Base-by-base conservation (phyloP, 2,329 filamentous ascomycete genomes). In the Calonectria fujianensis region DNA sequence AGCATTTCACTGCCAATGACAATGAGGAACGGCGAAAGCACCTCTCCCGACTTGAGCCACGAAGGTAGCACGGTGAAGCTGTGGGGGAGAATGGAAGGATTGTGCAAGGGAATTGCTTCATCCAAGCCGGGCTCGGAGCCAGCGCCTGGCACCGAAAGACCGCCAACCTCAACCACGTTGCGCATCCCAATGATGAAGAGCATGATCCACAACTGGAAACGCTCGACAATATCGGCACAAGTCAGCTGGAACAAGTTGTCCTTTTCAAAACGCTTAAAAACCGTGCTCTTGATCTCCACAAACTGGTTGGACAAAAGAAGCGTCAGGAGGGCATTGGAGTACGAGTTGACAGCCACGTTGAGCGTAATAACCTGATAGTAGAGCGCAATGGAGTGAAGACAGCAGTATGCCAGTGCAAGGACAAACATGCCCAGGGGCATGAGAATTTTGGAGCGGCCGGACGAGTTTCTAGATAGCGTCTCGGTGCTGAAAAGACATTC, bases 231-330 rank as follows among this genome's bases (percentile, higher is more conserved):
- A 83, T 99, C 97, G 5, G 97, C 96, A 78, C 97, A 99, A 0
- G 96, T 98, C 18, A 99, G 89, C 84, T 99, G 97, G 83, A 99
- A 99, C 0, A 98, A 88, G 78, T 98, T 98, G 82, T 99, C 97
- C 84, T 98, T 98, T 81, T 99, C 97, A 77, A 98, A 98, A 75
- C 96, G 97, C 87, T 99, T 98, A 89, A 99, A 99, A 0, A 99
- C 97, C 0, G 96, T 97, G 75, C 95, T 95, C 83, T 99, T 99
- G 88, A 99, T 98, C 86, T 99, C 97, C 54, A 99, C 97, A 81
- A 99, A 99, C 82, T 99, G 97, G 82, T 98, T 99, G 9, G 96
- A 98, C 83, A 99, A 92, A 2, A 99, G 89, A 0, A 99, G 90
- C 0, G 97, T 98, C 41, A 99, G 89, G 6, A 99, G 88, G 0